Base-by-base conservation (phyloP, 306 rosid species). In the Glycine tomentella region DNA sequence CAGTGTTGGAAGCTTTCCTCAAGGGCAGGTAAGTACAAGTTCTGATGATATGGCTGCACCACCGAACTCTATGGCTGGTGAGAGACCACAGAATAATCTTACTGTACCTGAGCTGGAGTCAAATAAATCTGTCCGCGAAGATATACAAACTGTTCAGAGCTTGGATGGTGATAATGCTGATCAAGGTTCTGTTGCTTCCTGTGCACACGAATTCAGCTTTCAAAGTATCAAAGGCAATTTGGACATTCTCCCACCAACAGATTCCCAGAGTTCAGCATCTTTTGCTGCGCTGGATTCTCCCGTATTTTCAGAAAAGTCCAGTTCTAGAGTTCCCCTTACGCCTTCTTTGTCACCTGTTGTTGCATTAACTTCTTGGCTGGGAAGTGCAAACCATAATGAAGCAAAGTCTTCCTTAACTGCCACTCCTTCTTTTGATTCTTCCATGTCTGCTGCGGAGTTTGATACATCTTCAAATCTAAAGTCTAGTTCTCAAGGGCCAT, bases 1-100 rank as follows among this genome's bases (percentile, higher is more conserved):
- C 52, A 93, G 91, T 86, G 91, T 89, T 75, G 98, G 97, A 81
- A 96, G 99, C 91, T 92, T 96, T 88, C 97, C 97, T 83, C 94
- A 81, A 82, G 99, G 84, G 31, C 97, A 88, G 89, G 89, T 88
- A 44, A 93, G 98, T 89, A 80, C 97, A 71, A 93, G 97, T 83
- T 96, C 99, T 77, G 98, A 96, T 74, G 98, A 93, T 69, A 92
- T 64, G 77, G 78, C 80, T 56, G 82, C 81, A 3, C 86, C 89
- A 40, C 86, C 46, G 44, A 89, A 77, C 81, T 49, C 68, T 74
- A 80, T 79, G 57, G 70, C 57, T 82, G 84, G 87, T 83, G 87
- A 86, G 86, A 87, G 84, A 87, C 69, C 84, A 76, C 92, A 86
- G 66, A 74, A 72, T 67, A 81, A 79, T 58, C 70, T 64, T 34